These are phyloP conservation scores for Dipteronia sinensis DNA, from an alignment of 345 rosid genomes.

Conservation along the genomic window DNA sequence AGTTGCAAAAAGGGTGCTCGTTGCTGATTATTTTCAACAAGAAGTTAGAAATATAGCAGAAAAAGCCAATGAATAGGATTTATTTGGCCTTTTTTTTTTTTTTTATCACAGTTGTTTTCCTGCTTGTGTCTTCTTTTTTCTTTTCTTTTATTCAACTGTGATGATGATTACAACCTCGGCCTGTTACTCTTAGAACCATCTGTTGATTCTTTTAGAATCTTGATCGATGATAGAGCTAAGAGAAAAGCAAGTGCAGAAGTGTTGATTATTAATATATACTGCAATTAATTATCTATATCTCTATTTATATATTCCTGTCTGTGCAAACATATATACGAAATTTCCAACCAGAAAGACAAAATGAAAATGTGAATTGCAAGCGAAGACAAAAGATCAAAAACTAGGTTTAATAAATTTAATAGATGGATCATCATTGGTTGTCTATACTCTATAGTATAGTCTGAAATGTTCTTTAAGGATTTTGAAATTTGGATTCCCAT, in stretches of 20 bases:
- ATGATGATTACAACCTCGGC: slow-evolving; percentile 59
- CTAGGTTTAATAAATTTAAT: background rate
- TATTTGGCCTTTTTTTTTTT: slow-evolving; percentile 12
- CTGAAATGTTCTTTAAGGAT: background rate
- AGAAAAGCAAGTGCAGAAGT: slow-evolving; percentile 47
- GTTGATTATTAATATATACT: slow-evolving; percentile 32
- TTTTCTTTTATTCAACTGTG: background rate
- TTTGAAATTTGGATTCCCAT: slow-evolving; percentile 19
- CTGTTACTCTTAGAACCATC: slow-evolving; percentile 45
- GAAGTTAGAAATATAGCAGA: slow-evolving; percentile 2
- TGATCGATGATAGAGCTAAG: slow-evolving; percentile 25
- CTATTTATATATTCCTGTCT: background rate
- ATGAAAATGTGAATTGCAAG: slow-evolving; percentile 6
- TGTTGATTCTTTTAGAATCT: slow-evolving; percentile 40
- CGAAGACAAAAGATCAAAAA: slow-evolving; percentile 18
- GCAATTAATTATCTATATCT: background rate
- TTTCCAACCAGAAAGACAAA: slow-evolving; percentile 1
- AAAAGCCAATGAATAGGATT: slow-evolving; percentile 11
- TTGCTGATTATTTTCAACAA: slow-evolving; percentile 47
- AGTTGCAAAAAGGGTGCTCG: slow-evolving; percentile 60
- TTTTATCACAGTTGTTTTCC: slow-evolving; percentile 14
- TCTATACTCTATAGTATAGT: background rate
- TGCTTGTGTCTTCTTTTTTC: background rate
- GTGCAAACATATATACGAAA: background rate
- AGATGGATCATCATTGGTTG: slow-evolving; percentile 12